A percentile compares a stretch with the other conserved stretches of the same genome.
phyloP scores from a whole-genome alignment of 2,329 filamentous ascomycete species.

The Lecanicillium sp. region DNA sequence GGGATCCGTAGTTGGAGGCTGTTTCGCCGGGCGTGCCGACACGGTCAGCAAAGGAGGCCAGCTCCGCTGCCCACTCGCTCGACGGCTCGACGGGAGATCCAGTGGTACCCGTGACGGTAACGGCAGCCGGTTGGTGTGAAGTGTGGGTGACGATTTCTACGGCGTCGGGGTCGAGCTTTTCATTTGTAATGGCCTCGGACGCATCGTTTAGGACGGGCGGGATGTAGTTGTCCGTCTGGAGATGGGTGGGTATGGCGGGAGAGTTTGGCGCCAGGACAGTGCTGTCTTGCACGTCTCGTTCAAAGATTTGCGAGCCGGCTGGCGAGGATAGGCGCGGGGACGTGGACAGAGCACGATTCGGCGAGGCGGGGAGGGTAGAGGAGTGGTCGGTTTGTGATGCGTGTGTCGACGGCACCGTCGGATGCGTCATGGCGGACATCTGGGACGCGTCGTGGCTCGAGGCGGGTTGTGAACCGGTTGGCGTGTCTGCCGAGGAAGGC shows the following conservation, averaged over 20 bases:
- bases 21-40: conserved; percentile 44
- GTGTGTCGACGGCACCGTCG: conserved; percentile 30
- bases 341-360: conserved; percentile 56
- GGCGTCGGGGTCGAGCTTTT: conserved; percentile 73
- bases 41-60: conserved; percentile 43
- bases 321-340: conserved; percentile 74
- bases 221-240: conserved; percentile 90
- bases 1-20: conserved; percentile 66
- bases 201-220: conserved; percentile 86
- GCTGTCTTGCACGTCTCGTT: conserved; percentile 86
- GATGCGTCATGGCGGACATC: conserved; percentile 23
- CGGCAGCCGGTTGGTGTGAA: conserved; percentile 71
- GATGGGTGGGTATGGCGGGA: conserved; percentile 85
- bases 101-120: conserved; percentile 50
- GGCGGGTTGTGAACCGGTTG: conserved; percentile 22
- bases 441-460: conserved; percentile 27
- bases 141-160: conserved; percentile 90
- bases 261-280: conserved; percentile 60
- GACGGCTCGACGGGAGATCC: conserved; percentile 32
- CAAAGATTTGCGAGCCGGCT: conserved; percentile 76
- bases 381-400: conserved; percentile 33
- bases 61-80: conserved; percentile 50
- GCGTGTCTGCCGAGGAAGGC: conserved; percentile 13
- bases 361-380: conserved; percentile 51
- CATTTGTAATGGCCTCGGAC: conserved; percentile 84